Evolutionary conservation across 2,329 filamentous ascomycete species (phyloP).

Genomic region (Neurospora sp.): DNA sequence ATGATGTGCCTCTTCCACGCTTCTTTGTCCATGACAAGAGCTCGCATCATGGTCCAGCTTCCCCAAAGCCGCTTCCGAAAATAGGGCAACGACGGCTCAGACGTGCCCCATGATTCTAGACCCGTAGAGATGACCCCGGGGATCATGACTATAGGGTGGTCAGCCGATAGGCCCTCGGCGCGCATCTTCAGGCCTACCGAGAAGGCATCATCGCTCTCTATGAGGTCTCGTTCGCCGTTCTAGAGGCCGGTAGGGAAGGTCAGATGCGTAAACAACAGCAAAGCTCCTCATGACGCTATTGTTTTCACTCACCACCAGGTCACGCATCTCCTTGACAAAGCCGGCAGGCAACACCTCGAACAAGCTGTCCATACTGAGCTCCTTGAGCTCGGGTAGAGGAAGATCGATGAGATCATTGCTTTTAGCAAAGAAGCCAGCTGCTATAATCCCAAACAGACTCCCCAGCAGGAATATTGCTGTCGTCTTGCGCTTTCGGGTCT

Average conservation of each 20-base stretch:
- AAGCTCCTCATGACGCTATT: neutral
- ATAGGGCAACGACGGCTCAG: constrained; percentile 74
- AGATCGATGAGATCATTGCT: constrained; percentile 84
- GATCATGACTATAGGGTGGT: constrained; percentile 92
- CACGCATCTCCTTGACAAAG: constrained; percentile 74
- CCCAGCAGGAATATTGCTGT: constrained; percentile 80
- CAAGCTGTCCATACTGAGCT: constrained; percentile 74
- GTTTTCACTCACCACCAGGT: constrained; percentile 58
- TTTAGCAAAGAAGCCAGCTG: constrained; percentile 81
- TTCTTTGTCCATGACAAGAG: constrained; percentile 85
- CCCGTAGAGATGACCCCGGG: constrained; percentile 96
- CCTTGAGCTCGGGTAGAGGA: constrained; percentile 44
- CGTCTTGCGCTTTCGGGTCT: constrained; percentile 60
- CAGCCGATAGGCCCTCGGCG: constrained; percentile 67
- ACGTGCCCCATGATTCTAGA: constrained; percentile 91
- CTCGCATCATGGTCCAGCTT: constrained; percentile 98
- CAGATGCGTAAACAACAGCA: constrained; percentile 1
- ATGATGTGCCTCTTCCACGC: constrained; percentile 95
- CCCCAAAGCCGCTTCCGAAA: constrained; percentile 95
- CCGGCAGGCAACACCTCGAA: constrained; percentile 82
- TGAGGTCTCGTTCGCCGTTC: constrained; percentile 73
- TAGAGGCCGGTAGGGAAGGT: constrained; percentile 23
- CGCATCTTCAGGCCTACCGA: constrained; percentile 77
- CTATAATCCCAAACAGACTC: constrained; percentile 79
- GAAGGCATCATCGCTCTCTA: constrained; percentile 88